A percentile compares a stretch with the other conserved stretches of the same genome.
These are phyloP conservation scores for Echium plantagineum DNA, from an alignment of 257 asterid genomes.

Conservation along the genomic window DNA sequence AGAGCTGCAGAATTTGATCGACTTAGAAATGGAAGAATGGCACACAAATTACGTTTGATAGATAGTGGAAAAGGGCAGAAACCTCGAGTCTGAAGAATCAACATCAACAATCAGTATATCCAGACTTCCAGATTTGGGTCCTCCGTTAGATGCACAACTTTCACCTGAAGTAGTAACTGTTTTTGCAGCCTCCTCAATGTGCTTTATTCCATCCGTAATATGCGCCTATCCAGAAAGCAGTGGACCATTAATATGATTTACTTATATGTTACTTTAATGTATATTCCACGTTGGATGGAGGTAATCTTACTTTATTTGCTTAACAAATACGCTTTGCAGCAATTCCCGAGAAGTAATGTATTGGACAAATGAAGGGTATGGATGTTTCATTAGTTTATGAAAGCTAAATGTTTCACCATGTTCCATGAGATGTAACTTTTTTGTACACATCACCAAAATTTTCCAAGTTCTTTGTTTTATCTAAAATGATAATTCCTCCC, in stretches of 20 bases:
- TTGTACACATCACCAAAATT: too few species aligned
- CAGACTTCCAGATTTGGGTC: conserved; percentile 19
- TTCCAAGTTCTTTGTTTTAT: too few species aligned
- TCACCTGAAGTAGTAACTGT: conserved; percentile 25
- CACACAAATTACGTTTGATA: neutral
- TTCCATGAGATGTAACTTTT: too few species aligned
- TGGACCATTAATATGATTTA: neutral
- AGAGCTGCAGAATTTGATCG: conserved; percentile 36
- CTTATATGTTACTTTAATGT: neutral
- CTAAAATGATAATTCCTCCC: too few species aligned
- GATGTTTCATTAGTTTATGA: neutral
- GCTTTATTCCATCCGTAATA: conserved; percentile 61
- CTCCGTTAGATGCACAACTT: conserved; percentile 17
- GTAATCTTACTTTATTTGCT: neutral
- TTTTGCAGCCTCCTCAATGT: conserved; percentile 34
- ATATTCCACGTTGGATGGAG: too few species aligned
- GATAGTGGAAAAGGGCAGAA: neutral
- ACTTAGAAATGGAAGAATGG: neutral
- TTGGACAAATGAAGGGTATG: neutral
- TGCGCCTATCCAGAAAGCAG: conserved; percentile 35
- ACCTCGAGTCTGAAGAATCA: conserved; percentile 83
- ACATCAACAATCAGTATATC: conserved; percentile 82
- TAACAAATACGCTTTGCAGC: neutral
- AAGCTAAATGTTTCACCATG: neutral
- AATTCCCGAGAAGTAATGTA: neutral